Percentiles rank a stretch among this genome's conserved stretches.
These are phyloP conservation scores for Forsythia viridissima DNA, from an alignment of 257 asterid species.

Conservation along the genomic window DNA sequence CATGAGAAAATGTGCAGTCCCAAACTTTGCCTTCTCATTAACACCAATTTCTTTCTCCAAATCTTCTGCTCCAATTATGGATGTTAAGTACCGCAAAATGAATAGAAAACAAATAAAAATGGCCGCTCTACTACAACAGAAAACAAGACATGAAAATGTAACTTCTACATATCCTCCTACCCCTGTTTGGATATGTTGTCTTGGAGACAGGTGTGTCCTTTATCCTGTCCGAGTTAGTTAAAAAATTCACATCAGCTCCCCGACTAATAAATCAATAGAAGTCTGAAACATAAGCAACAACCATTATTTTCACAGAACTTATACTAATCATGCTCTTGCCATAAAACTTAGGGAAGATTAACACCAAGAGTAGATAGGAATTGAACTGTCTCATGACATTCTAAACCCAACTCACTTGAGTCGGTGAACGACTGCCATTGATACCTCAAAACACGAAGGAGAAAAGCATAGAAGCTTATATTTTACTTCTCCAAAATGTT, in stretches of 20 bases:
- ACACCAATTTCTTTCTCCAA: conserved; percentile 49
- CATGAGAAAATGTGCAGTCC: conserved; percentile 77
- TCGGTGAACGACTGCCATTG: too few relatives aligned
- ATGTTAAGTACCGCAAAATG: neutral
- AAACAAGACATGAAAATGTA: neutral
- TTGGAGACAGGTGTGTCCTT: conserved; percentile 32
- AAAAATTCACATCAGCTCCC: neutral
- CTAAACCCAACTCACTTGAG: too few relatives aligned
- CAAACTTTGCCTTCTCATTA: conserved; percentile 61
- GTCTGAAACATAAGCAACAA: neutral
- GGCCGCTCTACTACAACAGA: neutral
- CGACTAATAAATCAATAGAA: neutral
- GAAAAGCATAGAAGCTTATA: too few relatives aligned
- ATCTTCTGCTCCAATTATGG: conserved; percentile 26
- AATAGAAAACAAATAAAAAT: neutral
- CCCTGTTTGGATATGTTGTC: conserved; percentile 27
- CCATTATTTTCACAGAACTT: neutral
- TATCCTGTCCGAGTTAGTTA: conserved; percentile 35
- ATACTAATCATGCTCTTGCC: neutral
- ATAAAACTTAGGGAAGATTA: too few relatives aligned
- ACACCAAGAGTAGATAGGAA: too few relatives aligned
- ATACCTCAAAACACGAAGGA: neutral
- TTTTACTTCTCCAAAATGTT: too few relatives aligned
- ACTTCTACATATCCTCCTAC: conserved; percentile 21
- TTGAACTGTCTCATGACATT: too few relatives aligned